Conservation (phyloP, 352 stramenopile species). For the Lagenidium giganteum region DNA sequence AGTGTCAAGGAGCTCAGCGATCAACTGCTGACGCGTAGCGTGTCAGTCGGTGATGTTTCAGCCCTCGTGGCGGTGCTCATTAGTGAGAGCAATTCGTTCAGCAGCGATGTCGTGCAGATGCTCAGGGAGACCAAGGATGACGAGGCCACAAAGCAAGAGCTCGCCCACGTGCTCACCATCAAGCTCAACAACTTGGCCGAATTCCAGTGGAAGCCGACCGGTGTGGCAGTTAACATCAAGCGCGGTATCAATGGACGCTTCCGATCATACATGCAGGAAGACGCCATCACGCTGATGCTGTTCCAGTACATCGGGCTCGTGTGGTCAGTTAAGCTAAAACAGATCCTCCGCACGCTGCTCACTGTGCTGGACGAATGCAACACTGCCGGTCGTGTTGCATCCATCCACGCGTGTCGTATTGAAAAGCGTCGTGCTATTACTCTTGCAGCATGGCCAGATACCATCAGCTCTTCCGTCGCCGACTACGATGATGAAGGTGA, state of each 20-base stretch:
- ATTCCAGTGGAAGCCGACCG: constrained; percentile 9
- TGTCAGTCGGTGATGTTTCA: background rate
- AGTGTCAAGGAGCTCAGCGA: background rate
- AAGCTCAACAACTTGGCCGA: constrained; percentile 10
- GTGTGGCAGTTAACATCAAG: constrained; percentile 11
- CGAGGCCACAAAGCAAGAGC: constrained; percentile 1
- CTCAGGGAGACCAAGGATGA: constrained; percentile 4
- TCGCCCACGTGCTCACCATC: constrained; percentile 14
- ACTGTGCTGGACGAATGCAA: background rate
- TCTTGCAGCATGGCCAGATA: constrained; percentile 3
- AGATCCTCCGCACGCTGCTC: constrained; percentile 1
- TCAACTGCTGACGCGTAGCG: background rate
- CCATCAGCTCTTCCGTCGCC: background rate
- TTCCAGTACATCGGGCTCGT: constrained; percentile 15
- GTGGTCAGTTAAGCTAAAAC: constrained; percentile 8
- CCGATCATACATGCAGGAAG: constrained; percentile 15
- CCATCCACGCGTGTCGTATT: background rate
- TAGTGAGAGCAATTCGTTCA: constrained; percentile 6
- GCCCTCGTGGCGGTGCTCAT: background rate
- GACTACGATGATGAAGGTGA: background rate
- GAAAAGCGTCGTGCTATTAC: constrained; percentile 3
- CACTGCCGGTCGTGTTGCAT: background rate
- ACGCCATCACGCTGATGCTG: constrained; percentile 13
- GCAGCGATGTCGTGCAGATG: constrained; percentile 3
- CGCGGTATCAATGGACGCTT: constrained; percentile 13